Conservation (phyloP, 306 rosid species). For the Acmispon strigosus region DNA sequence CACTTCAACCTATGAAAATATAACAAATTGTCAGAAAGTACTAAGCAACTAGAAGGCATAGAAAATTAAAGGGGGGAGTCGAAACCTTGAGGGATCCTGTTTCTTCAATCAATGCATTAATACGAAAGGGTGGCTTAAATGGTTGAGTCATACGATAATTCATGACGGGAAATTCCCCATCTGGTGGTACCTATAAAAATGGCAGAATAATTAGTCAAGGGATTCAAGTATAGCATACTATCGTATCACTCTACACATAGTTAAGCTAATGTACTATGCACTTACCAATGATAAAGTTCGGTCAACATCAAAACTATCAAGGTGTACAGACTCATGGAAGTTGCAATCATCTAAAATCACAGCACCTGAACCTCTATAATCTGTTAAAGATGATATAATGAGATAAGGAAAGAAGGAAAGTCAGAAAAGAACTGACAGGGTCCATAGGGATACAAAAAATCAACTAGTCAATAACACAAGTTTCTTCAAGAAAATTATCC, state of each 20-base stretch:
- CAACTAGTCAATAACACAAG: not conserved
- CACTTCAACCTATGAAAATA: conserved; percentile 68
- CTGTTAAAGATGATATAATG: conserved; percentile 38
- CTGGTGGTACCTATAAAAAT: conserved; percentile 67
- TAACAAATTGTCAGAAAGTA: conserved; percentile 1
- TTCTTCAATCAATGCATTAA: conserved; percentile 84
- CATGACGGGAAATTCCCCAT: conserved; percentile 97
- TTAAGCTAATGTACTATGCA: not conserved
- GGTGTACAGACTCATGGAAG: conserved; percentile 94
- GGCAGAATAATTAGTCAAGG: conserved; percentile 8
- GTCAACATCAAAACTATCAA: conserved; percentile 71
- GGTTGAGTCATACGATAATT: conserved; percentile 86
- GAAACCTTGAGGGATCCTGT: conserved; percentile 61
- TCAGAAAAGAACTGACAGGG: not conserved
- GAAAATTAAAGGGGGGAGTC: not conserved
- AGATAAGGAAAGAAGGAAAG: conserved; percentile 13
- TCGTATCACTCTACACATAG: not conserved
- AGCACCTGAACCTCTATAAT: conserved; percentile 67
- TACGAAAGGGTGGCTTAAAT: conserved; percentile 82
- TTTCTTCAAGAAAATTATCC: conserved; percentile 13
- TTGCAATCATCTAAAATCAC: conserved; percentile 89
- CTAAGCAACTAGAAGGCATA: not conserved
- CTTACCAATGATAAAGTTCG: conserved; percentile 78
- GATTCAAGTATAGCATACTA: not conserved
- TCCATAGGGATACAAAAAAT: not conserved